These are phyloP conservation scores for Pythium dissimile DNA, from an alignment of 352 stramenopile species.

Conservation along the genomic window DNA sequence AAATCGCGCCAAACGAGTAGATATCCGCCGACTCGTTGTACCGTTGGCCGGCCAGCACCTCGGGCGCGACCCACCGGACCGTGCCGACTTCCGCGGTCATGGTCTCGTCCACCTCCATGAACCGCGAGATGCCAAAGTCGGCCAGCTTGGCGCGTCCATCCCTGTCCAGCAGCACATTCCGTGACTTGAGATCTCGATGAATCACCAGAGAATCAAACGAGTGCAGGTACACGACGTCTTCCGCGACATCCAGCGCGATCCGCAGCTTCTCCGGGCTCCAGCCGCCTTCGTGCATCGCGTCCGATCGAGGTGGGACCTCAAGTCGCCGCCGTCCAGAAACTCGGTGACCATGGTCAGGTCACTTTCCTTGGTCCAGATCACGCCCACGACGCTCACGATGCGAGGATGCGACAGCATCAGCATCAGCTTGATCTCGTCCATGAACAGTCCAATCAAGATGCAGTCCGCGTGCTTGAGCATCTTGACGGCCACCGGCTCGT, in stretches of 20 bases:
- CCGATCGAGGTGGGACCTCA: slow-evolving; percentile 4
- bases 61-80: slow-evolving; percentile 8
- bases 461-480: background rate
- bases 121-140: background rate
- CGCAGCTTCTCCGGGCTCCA: background rate
- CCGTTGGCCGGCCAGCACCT: background rate
- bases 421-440: slow-evolving; percentile 14
- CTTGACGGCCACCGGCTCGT: background rate
- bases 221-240: slow-evolving; percentile 19
- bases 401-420: background rate
- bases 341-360: slow-evolving; percentile 19
- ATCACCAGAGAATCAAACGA: slow-evolving; percentile 9
- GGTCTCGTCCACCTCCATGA: slow-evolving; percentile 4
- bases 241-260: slow-evolving; percentile 15
- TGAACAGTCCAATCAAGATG: slow-evolving; percentile 1
- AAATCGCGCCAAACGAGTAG: slow-evolving; percentile 11
- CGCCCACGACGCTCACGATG: slow-evolving; percentile 17
- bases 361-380: slow-evolving; percentile 23
- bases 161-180: background rate
- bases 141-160: background rate
- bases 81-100: slow-evolving; percentile 1
- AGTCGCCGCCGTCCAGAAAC: slow-evolving; percentile 19
- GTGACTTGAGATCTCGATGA: background rate
- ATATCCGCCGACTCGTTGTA: slow-evolving; percentile 10
- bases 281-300: background rate